phyloP scores from a whole-genome alignment of 2,329 filamentous ascomycete species.

The Ophioceras dolichostomum region DNA sequence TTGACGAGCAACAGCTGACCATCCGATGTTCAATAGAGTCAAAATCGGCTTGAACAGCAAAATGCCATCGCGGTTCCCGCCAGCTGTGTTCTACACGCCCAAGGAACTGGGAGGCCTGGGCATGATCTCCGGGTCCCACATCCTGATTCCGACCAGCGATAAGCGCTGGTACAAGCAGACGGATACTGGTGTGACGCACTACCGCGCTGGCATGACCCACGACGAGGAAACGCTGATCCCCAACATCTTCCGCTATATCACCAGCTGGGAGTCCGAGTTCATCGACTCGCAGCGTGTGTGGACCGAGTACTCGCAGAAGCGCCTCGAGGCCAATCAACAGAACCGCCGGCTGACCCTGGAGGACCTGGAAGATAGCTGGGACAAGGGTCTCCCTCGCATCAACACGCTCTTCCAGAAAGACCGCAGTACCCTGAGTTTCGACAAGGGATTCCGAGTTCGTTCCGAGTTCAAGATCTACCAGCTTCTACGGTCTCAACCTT shows the following conservation, averaged over 20 bases:
- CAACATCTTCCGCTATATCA: conserved; percentile 98
- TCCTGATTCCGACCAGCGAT: conserved; percentile 91
- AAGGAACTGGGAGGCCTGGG: conserved; percentile 94
- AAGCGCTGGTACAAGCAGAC: conserved; percentile 99
- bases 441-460: conserved; percentile 92
- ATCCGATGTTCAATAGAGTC: too few relatives aligned
- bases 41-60: conserved; percentile 99
- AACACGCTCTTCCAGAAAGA: conserved; percentile 99
- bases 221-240: conserved; percentile 96
- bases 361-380: conserved; percentile 96
- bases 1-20: too few relatives aligned
- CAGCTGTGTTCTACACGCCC: conserved; percentile 96
- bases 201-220: conserved; percentile 94
- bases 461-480: conserved; percentile 98
- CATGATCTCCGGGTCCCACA: conserved; percentile 98
- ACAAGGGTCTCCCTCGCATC: conserved; percentile 91
- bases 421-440: conserved; percentile 89
- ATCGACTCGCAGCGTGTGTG: conserved; percentile 98
- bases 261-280: conserved; percentile 97
- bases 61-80: conserved; percentile 97
- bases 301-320: conserved; percentile 98
- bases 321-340: conserved; percentile 91
- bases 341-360: conserved; percentile 90
- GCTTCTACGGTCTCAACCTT: conserved; percentile 97
- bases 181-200: conserved; percentile 92